These are phyloP conservation scores for Pseudophaeomoniella oleicola DNA, from an alignment of 2,329 filamentous ascomycete genomes.

Conservation along the genomic window DNA sequence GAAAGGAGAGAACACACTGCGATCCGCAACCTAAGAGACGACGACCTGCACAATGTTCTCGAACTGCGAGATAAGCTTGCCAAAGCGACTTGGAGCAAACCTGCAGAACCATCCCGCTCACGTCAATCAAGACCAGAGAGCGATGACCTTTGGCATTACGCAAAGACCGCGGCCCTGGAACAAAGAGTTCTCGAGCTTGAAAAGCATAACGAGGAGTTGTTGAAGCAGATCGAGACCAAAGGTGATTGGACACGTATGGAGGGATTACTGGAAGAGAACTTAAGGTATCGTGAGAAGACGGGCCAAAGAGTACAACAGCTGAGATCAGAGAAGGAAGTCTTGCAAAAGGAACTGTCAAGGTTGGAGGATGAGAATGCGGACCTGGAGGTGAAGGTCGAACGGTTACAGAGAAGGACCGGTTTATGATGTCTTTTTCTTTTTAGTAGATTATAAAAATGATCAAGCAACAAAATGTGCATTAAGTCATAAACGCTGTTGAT, in stretches of 20 bases:
- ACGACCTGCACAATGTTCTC: slow-evolving; percentile 26
- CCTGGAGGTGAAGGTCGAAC: slow-evolving; percentile 21
- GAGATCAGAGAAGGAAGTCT: slow-evolving; percentile 23
- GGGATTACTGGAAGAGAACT: slow-evolving; percentile 23
- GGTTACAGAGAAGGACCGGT: slow-evolving; percentile 14
- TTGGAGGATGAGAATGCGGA: slow-evolving; percentile 24
- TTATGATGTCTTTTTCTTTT: not conserved
- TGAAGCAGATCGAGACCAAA: slow-evolving; percentile 11
- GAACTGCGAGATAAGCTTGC: slow-evolving; percentile 23
- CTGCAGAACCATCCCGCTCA: slow-evolving; percentile 11
- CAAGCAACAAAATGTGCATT: too few species aligned
- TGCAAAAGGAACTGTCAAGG: slow-evolving; percentile 22
- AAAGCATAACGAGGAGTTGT: slow-evolving; percentile 21
- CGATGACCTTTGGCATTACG: slow-evolving; percentile 25
- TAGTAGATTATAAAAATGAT: too few species aligned
- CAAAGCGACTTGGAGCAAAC: slow-evolving; percentile 20
- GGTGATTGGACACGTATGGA: slow-evolving; percentile 19
- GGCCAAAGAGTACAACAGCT: slow-evolving; percentile 21
- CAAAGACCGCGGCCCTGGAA: slow-evolving; percentile 26
- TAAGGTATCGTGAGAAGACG: slow-evolving; percentile 21
- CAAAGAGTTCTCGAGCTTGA: slow-evolving; percentile 27
- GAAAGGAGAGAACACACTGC: slow-evolving; percentile 23
- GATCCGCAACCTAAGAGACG: slow-evolving; percentile 24
- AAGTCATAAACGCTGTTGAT: too few species aligned
- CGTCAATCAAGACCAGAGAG: slow-evolving; percentile 16